Evolutionary conservation across 441 rosid species (phyloP), one percentile per base, ranked within the genome.

Genomic region (Pelargonium myrrhifolium): DNA sequence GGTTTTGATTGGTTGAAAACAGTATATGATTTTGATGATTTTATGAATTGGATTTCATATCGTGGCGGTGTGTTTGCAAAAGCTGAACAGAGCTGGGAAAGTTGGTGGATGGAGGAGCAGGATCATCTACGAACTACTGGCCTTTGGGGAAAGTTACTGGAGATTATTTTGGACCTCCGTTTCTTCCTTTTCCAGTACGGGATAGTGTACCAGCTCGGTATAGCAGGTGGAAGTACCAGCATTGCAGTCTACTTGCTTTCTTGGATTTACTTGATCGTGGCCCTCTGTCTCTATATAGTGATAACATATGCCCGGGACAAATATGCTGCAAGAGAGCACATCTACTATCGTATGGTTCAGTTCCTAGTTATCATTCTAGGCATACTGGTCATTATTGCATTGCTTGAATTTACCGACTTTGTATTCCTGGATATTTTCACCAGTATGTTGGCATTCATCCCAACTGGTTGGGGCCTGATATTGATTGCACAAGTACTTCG

Each of bases 1-100:
- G 96, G 96, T 42, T 92, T 92, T 68, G 97, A 92, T 81, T 92
- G 97, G 96, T 83, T 92, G 78, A 89, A 89, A 83, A 82, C 94
- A 8, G 94, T 92, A 4, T 86, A 89, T 51, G 98, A 92, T 82
- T 92, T 86, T 45, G 96, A 92, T 67, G 94, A 89, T 69, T 92
- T 92, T 76, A 89, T 92, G 89, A 85, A 79, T 77, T 92, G 96
- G 98, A 88, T 92, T 68, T 92, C 94, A 89, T 87, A 82, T 66
- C 81, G 71, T 56, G 90, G 94, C 28, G 77, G 94, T 58, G 85
- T 87, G 71, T 92, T 87, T 68, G 79, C 87, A 2, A 88, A 82
- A 75, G 78, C 94, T 47, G 94, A 92, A 74, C 83, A 89, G 80
- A 90, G 96, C 77, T 93, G 98, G 98, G 98, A 93, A 82, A 81